Evolutionary conservation across 129 eudicot genomes (phyloP).

Genomic region (Lactuca saligna): DNA sequence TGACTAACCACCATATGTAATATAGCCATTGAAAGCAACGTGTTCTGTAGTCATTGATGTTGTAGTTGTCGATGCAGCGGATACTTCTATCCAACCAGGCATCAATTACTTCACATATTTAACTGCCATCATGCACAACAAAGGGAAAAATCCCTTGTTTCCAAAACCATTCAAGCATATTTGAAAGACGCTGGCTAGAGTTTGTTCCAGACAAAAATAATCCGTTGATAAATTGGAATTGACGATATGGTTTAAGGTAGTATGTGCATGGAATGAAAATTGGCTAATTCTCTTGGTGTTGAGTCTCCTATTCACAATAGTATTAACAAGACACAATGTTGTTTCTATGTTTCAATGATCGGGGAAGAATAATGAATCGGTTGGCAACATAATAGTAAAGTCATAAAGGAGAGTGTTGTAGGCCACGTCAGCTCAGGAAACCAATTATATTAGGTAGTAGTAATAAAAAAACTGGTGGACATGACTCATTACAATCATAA

Average conservation of each 20-base stretch:
- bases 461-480: too few relatives aligned
- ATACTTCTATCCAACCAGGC: constrained; percentile 73
- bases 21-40: constrained; percentile 40
- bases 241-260: constrained; percentile 73
- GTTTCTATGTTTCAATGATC: constrained; percentile 19
- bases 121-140: constrained; percentile 41
- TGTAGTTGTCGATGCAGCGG: constrained; percentile 45
- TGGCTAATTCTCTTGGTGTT: constrained; percentile 55
- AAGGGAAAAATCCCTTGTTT: constrained; percentile 44
- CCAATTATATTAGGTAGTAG: too few relatives aligned
- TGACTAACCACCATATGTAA: constrained; percentile 46
- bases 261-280: constrained; percentile 48
- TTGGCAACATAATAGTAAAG: neutral
- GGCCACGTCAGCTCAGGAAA: neutral
- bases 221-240: constrained; percentile 68
- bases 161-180: constrained; percentile 65
- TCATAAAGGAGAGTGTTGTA: neutral
- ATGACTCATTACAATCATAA: too few relatives aligned
- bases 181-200: constrained; percentile 68
- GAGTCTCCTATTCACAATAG: constrained; percentile 72
- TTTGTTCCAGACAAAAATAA: constrained; percentile 39
- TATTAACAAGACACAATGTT: constrained; percentile 22
- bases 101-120: constrained; percentile 69
- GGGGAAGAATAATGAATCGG: constrained; percentile 13
- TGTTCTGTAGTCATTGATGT: constrained; percentile 61